Conservation (phyloP, 805 yeast genomes). For the Cephaloascus fragrans region DNA sequence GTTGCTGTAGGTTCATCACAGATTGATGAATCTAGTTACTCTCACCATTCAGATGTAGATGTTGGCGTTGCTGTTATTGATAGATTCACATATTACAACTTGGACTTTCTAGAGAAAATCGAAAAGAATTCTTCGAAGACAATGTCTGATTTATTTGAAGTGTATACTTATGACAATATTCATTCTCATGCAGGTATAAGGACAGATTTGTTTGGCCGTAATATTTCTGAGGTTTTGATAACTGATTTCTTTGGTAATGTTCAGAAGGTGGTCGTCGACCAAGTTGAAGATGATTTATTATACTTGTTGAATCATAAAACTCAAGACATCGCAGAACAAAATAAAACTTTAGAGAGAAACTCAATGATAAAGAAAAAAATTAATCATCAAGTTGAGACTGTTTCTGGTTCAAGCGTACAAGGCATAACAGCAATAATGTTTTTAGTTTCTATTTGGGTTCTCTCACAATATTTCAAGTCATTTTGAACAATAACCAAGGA, state of each 20-base stretch:
- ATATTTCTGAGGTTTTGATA: conserved; percentile 57
- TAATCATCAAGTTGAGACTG: no score
- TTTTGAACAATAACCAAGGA: no score
- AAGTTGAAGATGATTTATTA: conserved; percentile 38
- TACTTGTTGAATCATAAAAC: conserved; percentile 23
- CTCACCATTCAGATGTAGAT: conserved; percentile 92
- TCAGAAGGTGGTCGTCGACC: conserved; percentile 63
- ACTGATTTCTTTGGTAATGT: conserved; percentile 95
- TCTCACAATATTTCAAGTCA: no score
- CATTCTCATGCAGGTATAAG: conserved; percentile 93
- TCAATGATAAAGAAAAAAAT: no score
- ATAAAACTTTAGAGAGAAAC: no score
- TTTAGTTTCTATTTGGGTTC: no score
- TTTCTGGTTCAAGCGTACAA: no score
- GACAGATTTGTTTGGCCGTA: conserved; percentile 64
- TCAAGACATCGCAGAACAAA: no score
- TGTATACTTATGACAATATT: conserved; percentile 74
- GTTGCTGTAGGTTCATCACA: conserved; percentile 88
- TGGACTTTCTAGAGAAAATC: conserved; percentile 79
- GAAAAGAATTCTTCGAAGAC: conserved; percentile 68
- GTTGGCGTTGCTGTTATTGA: conserved; percentile 98
- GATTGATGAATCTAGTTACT: conserved; percentile 82
- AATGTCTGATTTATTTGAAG: conserved; percentile 74
- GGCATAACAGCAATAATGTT: no score
- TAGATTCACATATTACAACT: conserved; percentile 84